Evolutionary conservation across 2,329 filamentous ascomycete genomes (phyloP).

Genomic region (Coleophoma eucalyptorum): DNA sequence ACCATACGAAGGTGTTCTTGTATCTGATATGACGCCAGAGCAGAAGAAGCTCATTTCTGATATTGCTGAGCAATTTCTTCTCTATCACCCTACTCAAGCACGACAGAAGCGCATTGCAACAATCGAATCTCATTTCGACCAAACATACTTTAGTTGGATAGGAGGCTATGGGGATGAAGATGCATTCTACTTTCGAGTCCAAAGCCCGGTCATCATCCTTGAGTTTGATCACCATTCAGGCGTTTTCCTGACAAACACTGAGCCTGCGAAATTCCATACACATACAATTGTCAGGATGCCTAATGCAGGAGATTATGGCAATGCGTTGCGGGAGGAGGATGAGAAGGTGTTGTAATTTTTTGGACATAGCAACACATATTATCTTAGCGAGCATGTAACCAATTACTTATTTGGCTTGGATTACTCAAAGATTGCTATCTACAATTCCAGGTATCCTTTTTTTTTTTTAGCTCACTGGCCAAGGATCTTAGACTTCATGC

Average conservation of each 20-base stretch:
- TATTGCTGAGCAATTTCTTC: slow-evolving; percentile 62
- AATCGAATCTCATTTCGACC: slow-evolving; percentile 48
- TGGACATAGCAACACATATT: too few species aligned
- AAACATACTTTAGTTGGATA: slow-evolving; percentile 79
- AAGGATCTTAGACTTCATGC: slow-evolving; percentile 28
- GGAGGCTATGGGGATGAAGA: slow-evolving; percentile 62
- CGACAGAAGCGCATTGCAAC: slow-evolving; percentile 49
- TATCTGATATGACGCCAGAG: slow-evolving; percentile 34
- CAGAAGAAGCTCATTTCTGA: slow-evolving; percentile 46
- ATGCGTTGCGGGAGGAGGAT: slow-evolving; percentile 34
- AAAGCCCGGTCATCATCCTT: slow-evolving; percentile 67
- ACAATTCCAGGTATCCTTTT: too few species aligned
- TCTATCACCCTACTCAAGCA: slow-evolving; percentile 46
- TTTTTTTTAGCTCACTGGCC: too few species aligned
- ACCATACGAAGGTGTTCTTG: slow-evolving; percentile 59
- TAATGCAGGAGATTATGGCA: slow-evolving; percentile 72
- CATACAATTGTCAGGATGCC: slow-evolving; percentile 70
- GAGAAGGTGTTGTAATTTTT: not conserved
- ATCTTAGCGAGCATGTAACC: too few species aligned
- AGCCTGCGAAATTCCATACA: slow-evolving; percentile 73
- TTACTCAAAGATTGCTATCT: too few species aligned
- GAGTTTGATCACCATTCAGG: slow-evolving; percentile 79
- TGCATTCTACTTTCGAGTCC: slow-evolving; percentile 71
- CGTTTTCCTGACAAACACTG: slow-evolving; percentile 66
- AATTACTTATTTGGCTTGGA: too few species aligned